phyloP scores from a whole-genome alignment of 805 yeast genomes.

The Candida montana region DNA sequence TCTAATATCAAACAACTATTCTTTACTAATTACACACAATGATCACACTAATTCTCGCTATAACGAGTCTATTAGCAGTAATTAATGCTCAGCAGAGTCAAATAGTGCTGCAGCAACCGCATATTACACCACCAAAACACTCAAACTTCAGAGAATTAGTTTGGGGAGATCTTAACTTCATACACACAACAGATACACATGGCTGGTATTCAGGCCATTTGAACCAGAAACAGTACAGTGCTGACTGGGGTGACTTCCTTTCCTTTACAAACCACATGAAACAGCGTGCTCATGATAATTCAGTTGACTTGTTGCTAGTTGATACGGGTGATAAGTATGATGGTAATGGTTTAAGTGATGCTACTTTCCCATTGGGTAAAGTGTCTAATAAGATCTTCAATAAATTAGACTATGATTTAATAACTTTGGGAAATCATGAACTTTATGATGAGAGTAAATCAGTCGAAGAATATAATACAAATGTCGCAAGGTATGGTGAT shows the following conservation, averaged over 20 bases:
- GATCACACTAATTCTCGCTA: too few relatives aligned
- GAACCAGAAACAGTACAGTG: slow-evolving; percentile 69
- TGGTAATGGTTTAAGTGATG: slow-evolving; percentile 87
- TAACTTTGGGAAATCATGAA: slow-evolving; percentile 91
- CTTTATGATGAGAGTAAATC: slow-evolving; percentile 65
- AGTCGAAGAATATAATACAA: slow-evolving; percentile 53
- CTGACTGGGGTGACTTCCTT: slow-evolving; percentile 89
- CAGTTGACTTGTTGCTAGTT: slow-evolving; percentile 63
- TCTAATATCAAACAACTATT: too few relatives aligned
- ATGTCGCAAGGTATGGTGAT: slow-evolving; percentile 56
- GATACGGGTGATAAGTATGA: slow-evolving; percentile 95
- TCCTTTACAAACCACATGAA: slow-evolving; percentile 57
- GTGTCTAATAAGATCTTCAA: slow-evolving; percentile 59
- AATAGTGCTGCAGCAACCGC: slow-evolving; percentile 24
- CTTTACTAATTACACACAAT: too few relatives aligned
- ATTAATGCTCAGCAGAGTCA: slow-evolving; percentile 2
- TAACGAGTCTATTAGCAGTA: too few relatives aligned
- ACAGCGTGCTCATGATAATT: slow-evolving; percentile 35
- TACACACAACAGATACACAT: slow-evolving; percentile 96
- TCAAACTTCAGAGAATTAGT: slow-evolving; percentile 46
- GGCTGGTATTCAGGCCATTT: slow-evolving; percentile 94
- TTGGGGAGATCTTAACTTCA: slow-evolving; percentile 73
- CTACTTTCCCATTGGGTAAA: slow-evolving; percentile 66
- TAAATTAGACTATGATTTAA: slow-evolving; percentile 62
- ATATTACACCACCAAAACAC: slow-evolving; percentile 24